Percentiles rank a stretch among this genome's conserved stretches.
phyloP scores from a whole-genome alignment of 2,329 filamentous ascomycete species.

The Zasmidium cellare region DNA sequence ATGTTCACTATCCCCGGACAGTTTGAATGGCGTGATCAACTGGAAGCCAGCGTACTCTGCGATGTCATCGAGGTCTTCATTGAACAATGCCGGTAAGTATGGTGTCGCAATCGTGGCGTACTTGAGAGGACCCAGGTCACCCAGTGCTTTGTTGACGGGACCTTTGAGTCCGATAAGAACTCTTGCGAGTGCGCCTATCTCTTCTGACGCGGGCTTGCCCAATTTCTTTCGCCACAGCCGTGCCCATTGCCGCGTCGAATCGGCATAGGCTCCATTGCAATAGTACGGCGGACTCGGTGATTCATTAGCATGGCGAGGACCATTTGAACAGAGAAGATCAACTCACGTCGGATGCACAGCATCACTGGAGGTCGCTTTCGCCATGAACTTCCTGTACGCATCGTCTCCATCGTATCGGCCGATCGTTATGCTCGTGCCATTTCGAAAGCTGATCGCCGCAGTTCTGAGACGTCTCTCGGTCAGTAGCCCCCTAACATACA shows the following conservation, averaged over 20 bases:
- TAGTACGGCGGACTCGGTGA: no score
- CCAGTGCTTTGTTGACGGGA: background rate
- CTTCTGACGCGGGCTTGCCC: background rate
- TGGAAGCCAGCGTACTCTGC: slow-evolving; percentile 4
- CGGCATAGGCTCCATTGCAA: no score
- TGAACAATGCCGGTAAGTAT: background rate
- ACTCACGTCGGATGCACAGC: background rate
- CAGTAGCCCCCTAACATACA: no score
- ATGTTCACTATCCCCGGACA: background rate
- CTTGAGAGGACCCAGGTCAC: background rate
- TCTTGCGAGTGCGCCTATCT: background rate
- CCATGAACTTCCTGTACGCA: background rate
- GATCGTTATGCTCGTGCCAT: background rate
- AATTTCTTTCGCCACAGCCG: background rate
- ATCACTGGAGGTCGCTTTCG: background rate
- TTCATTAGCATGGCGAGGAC: no score
- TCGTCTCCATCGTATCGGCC: background rate
- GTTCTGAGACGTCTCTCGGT: background rate
- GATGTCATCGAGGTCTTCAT: background rate
- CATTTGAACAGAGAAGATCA: no score
- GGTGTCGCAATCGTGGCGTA: slow-evolving; percentile 4
- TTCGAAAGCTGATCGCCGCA: background rate
- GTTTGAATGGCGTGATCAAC: background rate
- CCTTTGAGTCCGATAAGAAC: background rate
- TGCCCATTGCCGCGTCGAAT: background rate